Base-by-base conservation (phyloP, 2,329 filamentous ascomycete genomes). In the Leptodontidium sp. region DNA sequence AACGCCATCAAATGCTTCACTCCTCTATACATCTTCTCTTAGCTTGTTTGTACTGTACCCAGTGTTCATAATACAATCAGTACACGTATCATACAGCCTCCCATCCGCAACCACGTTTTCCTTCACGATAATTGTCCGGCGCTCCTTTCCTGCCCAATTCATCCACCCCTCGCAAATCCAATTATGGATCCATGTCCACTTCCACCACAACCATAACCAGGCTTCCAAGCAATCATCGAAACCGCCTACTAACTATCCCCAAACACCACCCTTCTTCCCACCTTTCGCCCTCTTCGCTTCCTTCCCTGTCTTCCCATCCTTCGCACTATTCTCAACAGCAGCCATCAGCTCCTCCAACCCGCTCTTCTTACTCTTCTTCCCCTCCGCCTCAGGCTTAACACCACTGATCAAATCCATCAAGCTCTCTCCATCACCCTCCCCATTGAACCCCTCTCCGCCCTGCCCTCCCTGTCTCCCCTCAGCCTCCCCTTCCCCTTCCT, bases 401-500 rank as follows among this genome's bases (percentile, higher is more conserved):
- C 81, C 83, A 73, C 82, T 83, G 70, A 87, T 86, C 77, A 88
- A 77, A 79, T 88, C 86, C 79, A 88, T 77, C 76, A 88, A 74
- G 76, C 84, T 87, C 70, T 86, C 85, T 64, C 86, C 84, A 64
- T 82, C 80, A 58, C 70, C 71, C 47, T 70, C 67, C 49, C 69
- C 75, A 26, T 69, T 73, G 71, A 21, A 74, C 73, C 47, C 47
- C 6, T 26, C 47, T 24, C n/a, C 47, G 24, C n/a, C 47, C 38
- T 40, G 86, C 83, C 62, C 82, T 80, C 62, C 72, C 74, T 43
- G 72, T 70, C 47, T 68, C 75, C 15, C 66, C 74, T 61, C 78
- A 76, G 64, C 80, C 59, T 73, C 74, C 38, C 72, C 72, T 40
- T 67, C 74, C n/a, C 67, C 75, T 63, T 78, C 77, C 64, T 79